Conservation (phyloP, 75 land plant species). For the Pinus tabuliformis region DNA sequence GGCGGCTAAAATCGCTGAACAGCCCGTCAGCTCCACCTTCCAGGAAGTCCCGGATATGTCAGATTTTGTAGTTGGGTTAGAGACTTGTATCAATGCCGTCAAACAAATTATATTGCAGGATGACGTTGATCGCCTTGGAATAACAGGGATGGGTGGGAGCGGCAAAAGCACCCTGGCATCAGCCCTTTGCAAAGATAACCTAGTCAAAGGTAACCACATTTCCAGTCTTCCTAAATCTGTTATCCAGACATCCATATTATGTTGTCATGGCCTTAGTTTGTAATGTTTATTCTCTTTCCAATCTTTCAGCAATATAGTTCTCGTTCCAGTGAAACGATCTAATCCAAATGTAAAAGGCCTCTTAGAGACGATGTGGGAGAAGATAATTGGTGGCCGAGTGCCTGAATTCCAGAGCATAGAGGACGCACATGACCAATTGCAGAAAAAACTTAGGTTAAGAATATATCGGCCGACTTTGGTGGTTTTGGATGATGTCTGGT, state of each 20-base stretch:
- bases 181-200: not conserved
- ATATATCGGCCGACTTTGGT: constrained; percentile 12
- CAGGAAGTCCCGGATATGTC: not conserved
- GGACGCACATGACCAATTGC: too few species aligned
- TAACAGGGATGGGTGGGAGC: not conserved
- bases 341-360: constrained; percentile 12
- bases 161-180: not conserved
- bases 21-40: not conserved
- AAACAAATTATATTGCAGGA: not conserved
- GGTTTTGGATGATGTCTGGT: constrained; percentile 60
- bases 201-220: not conserved
- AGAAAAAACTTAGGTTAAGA: not conserved
- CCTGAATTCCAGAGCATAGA: too few species aligned
- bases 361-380: constrained; percentile 23
- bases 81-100: not conserved
- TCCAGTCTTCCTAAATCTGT: too few species aligned
- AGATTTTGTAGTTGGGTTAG: not conserved
- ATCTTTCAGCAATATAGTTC: constrained; percentile 27
- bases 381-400: not conserved
- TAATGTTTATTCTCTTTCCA: too few species aligned
- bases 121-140: not conserved
- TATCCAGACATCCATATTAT: too few species aligned
- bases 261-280: too few species aligned
- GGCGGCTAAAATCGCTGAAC: not conserved
- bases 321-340: constrained; percentile 51